phyloP scores from a whole-genome alignment of 345 rosid genomes.

The Zanthoxylum bungeanum region DNA sequence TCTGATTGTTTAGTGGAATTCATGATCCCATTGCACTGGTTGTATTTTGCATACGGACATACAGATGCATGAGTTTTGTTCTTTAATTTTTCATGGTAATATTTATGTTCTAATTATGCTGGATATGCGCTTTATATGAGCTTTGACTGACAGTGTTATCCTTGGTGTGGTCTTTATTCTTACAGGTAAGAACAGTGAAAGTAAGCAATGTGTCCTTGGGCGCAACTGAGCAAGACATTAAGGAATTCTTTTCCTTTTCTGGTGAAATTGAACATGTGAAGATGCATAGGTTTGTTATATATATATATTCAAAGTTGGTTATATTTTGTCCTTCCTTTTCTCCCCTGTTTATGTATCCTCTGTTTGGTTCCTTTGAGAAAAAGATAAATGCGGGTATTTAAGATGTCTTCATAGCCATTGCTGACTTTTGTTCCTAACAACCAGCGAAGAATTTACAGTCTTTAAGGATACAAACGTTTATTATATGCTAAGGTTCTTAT shows the following conservation, averaged over 20 bases:
- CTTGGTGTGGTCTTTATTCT: neutral
- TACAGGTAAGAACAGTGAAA: constrained; percentile 67
- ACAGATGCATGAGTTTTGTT: neutral
- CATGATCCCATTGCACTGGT: no score
- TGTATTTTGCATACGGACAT: neutral
- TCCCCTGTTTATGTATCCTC: neutral
- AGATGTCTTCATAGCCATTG: neutral
- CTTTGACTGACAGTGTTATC: neutral
- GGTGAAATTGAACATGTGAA: constrained; percentile 81
- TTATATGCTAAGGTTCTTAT: neutral
- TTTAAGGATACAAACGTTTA: constrained; percentile 1
- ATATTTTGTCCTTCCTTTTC: neutral
- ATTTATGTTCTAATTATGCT: neutral
- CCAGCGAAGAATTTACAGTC: neutral
- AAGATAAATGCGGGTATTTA: neutral
- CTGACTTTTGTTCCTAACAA: neutral
- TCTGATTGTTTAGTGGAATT: neutral
- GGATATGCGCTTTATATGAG: neutral
- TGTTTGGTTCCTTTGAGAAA: neutral
- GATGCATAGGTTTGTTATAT: constrained; percentile 44
- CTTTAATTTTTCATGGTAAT: neutral
- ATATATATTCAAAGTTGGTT: neutral
- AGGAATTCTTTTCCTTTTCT: constrained; percentile 91
- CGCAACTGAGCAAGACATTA: constrained; percentile 71
- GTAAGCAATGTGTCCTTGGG: constrained; percentile 68